Percentiles rank a stretch among this genome's conserved stretches.
phyloP scores from a whole-genome alignment of 805 yeast genomes.

The Wickerhamiella dianesei region DNA sequence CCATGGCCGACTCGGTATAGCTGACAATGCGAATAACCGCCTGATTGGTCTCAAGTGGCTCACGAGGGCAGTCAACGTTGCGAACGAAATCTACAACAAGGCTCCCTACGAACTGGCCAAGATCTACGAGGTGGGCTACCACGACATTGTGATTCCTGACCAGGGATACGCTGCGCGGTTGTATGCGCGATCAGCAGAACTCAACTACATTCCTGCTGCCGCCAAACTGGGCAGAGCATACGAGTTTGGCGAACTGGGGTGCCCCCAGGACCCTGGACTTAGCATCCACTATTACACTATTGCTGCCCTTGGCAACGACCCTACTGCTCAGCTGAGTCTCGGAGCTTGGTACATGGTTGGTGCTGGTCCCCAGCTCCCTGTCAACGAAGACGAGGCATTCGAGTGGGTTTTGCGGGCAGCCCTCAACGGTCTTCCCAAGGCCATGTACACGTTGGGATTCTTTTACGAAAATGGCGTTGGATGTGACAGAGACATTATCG shows the following conservation, averaged over 20 bases:
- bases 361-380: slow-evolving; percentile 63
- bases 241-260: slow-evolving; percentile 58
- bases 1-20: slow-evolving; percentile 71
- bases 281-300: slow-evolving; percentile 87
- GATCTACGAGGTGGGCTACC: slow-evolving; percentile 70
- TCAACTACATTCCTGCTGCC: slow-evolving; percentile 74
- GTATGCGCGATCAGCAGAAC: slow-evolving; percentile 74
- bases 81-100: slow-evolving; percentile 74
- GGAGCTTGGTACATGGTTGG: slow-evolving; percentile 97
- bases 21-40: slow-evolving; percentile 49
- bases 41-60: slow-evolving; percentile 89
- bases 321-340: slow-evolving; percentile 79
- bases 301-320: slow-evolving; percentile 80
- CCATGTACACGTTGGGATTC: slow-evolving; percentile 72
- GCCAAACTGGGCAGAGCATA: slow-evolving; percentile 69
- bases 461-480: slow-evolving; percentile 85
- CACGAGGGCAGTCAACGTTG: slow-evolving; percentile 69
- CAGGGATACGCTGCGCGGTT: slow-evolving; percentile 70
- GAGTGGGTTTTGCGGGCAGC: slow-evolving; percentile 94
- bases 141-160: slow-evolving; percentile 79
- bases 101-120: slow-evolving; percentile 89
- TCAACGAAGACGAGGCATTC: slow-evolving; percentile 73
- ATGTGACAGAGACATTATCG: slow-evolving; percentile 41
- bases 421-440: slow-evolving; percentile 55
- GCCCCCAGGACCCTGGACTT: slow-evolving; percentile 63